Evolutionary conservation across 768 basidiomycete genomes (phyloP), one percentile per base, ranked within the genome.

Genomic region (Strobilomyces echinocephalus): DNA sequence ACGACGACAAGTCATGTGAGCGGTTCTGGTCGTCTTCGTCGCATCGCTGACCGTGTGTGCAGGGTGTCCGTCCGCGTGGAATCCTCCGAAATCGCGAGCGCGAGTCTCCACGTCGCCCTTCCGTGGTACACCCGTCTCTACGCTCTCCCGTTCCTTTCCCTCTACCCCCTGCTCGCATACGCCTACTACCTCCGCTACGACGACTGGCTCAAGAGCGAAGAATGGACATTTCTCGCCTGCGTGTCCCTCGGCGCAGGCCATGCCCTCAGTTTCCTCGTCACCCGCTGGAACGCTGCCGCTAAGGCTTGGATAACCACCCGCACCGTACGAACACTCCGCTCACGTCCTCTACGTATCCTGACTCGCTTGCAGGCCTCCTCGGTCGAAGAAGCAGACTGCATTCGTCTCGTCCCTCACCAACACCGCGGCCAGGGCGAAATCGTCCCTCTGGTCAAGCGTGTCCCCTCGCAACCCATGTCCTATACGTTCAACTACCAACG

Each of bases 181-280:
- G 87, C 94, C 20, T 98, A 97, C 76, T 91, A 87, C 63, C 70
- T 93, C 71, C 86, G 81, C 69, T 97, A 97, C 70, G 91, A 95
- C 63, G 74, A 85, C 56, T 97, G 91, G 88, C 74, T 97, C 50
- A 80, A 85, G 64, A 91, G 89, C 53, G 93, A 95, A 72, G 95
- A 98, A 69, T 98, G 95, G 95, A 95, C 97, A 0, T 99, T 98
- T 67, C 80, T 98, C 20, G 90, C 88, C 35, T 93, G 88, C 59
- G 87, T 95, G 14, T 72, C 83, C 4, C 80, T 99, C 8, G 89
- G 89, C 20, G 87, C 82, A 7, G 83, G 88, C 2, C 97, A 98
- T 69, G 92, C 93, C 4, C 79, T 99, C 52, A 93, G 90, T 64
- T 99, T 94, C 71, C 76, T 99, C 42, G 76, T 88, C 12, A 99